Evolutionary conservation across 805 yeast species (phyloP), one percentile per base, ranked within the genome.

Genomic region (Brettanomyces custersianus): DNA sequence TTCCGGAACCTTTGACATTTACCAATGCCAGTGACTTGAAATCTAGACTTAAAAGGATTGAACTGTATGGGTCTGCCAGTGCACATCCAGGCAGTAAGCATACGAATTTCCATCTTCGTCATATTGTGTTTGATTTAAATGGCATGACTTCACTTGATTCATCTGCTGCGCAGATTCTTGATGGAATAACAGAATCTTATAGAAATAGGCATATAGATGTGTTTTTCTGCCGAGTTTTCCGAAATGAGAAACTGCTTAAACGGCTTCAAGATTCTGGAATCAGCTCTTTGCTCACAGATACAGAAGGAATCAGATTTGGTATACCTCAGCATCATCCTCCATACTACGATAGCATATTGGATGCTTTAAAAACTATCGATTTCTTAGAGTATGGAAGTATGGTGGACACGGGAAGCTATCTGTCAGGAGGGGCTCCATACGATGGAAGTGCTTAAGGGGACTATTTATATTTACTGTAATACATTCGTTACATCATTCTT

Each of bases 1-100:
- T 87, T 29, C 87, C 95, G 0, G 96, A 87, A 51, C 95, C 96
- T 2, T 63, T 87, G 40, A 84, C 88, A 4, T 87, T 87, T 57
- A 85, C 94, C 27, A 87, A 88, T 54, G 70, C 88, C 6, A 80
- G 80, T 20, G 94, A 84, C 46, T 62, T 87, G 41, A 75, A 80
- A 41, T 65, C 72, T 38, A 64, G 90, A 25, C 60, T 87, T 39
- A 62, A 68, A 29, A 63, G 95, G 30, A 60, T 87, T 20, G 95
- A 87, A 51, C 60, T 72, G 36, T 84, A 82, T 48, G 94, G 95
- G 0, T 76, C 94, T 0, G 66, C 77, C 18, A 68, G 66, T 33
- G 72, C 71, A 12, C 95, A 87, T 49, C 95, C 95, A 1, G 83
- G 86, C 2, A 38, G 42, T 3, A 35, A 39, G 8, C 41, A 36